These are phyloP conservation scores for Helianthus annuus DNA, from an alignment of 129 eudicot species.

Conservation along the genomic window DNA sequence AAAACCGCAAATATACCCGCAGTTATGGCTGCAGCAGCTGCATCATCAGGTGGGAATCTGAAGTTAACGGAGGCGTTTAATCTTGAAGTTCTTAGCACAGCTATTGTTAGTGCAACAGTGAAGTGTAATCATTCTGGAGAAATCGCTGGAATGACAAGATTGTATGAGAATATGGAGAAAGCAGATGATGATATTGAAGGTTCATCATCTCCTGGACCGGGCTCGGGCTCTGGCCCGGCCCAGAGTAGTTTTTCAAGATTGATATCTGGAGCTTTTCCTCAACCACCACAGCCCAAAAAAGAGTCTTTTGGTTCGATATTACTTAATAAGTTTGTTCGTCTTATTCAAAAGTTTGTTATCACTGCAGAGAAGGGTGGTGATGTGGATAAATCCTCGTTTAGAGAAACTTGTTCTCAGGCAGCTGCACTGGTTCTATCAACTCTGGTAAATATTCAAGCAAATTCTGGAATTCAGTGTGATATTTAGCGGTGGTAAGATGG, in stretches of 20 bases:
- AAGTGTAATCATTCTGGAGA: constrained; percentile 96
- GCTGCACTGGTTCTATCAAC: constrained; percentile 92
- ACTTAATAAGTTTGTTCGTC: constrained; percentile 75
- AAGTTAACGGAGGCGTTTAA: constrained; percentile 76
- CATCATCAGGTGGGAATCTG: constrained; percentile 92
- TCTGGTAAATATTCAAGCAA: constrained; percentile 51
- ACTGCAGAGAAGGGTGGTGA: constrained; percentile 87
- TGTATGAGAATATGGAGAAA: constrained; percentile 78
- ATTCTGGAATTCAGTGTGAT: constrained; percentile 2
- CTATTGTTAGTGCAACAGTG: constrained; percentile 90
- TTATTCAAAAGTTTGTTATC: constrained; percentile 87
- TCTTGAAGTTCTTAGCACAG: constrained; percentile 96
- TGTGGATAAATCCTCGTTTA: constrained; percentile 87
- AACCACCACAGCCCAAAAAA: constrained; percentile 53
- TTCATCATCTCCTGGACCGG: constrained; percentile 40
- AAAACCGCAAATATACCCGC: constrained; percentile 98
- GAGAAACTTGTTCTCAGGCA: constrained; percentile 94
- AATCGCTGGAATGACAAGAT: constrained; percentile 96
- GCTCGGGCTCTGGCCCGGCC: constrained; percentile 26
- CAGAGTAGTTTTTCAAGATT: constrained; percentile 55
- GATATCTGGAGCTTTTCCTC: constrained; percentile 60
- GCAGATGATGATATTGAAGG: constrained; percentile 50
- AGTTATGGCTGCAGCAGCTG: constrained; percentile 99
- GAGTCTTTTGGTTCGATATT: constrained; percentile 77
- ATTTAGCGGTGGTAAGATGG: not conserved